phyloP scores from a whole-genome alignment of 768 basidiomycete species.

The Amanita phalloides region DNA sequence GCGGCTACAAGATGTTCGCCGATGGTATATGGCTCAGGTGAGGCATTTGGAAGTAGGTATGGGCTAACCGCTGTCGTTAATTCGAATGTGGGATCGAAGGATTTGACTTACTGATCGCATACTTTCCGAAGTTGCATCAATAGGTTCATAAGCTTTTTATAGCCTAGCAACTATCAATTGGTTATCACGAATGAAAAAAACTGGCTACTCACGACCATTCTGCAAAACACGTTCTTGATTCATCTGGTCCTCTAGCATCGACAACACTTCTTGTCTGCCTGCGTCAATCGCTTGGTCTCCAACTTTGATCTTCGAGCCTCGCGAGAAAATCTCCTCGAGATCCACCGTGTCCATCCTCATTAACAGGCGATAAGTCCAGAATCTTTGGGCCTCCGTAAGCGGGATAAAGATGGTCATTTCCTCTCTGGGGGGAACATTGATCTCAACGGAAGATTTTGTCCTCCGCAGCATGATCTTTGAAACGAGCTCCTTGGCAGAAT shows the following conservation, averaged over 20 bases:
- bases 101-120: conserved; percentile 50
- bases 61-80: conserved; percentile 23
- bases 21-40: conserved; percentile 36
- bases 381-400: conserved; percentile 47
- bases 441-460: conserved; percentile 39
- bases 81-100: background rate
- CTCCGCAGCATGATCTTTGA: conserved; percentile 47
- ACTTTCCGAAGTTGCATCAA: conserved; percentile 61
- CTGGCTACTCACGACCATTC: conserved; percentile 14
- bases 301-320: conserved; percentile 10
- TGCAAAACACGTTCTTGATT: conserved; percentile 11
- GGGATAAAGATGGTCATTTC: conserved; percentile 49
- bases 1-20: conserved; percentile 47
- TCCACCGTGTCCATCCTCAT: conserved; percentile 40
- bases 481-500: conserved; percentile 36
- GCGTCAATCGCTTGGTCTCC: conserved; percentile 18
- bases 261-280: conserved; percentile 28
- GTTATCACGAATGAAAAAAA: background rate
- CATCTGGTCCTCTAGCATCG: conserved; percentile 27
- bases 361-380: conserved; percentile 49
- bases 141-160: conserved; percentile 53
- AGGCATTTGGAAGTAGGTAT: conserved; percentile 37
- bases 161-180: conserved; percentile 22
- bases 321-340: conserved; percentile 35
- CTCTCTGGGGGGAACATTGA: conserved; percentile 42